These are phyloP conservation scores for Prunus mume DNA, from an alignment of 306 rosid genomes.

Conservation along the genomic window DNA sequence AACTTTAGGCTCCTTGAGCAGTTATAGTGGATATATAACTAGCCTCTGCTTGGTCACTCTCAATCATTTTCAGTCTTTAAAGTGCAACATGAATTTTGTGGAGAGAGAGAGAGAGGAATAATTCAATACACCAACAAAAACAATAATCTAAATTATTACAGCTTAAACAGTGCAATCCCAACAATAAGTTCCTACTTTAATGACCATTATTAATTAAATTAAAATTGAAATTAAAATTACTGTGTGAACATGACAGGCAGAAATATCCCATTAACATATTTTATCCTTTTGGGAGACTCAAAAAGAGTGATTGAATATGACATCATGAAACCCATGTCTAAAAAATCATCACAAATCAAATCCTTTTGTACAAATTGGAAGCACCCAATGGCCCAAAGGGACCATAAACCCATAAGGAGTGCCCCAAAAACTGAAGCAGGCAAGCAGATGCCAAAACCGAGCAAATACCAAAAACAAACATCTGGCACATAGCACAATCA, in stretches of 20 bases:
- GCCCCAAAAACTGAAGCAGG: neutral
- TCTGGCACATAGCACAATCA: slow-evolving; percentile 1
- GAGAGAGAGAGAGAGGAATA: neutral
- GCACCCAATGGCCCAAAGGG: neutral
- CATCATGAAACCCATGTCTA: neutral
- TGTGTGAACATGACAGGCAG: neutral
- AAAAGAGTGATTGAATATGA: neutral
- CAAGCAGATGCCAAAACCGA: slow-evolving; percentile 14
- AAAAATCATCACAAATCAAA: neutral
- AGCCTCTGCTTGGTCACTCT: neutral
- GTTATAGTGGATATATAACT: neutral
- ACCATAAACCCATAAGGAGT: neutral
- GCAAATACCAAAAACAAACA: neutral
- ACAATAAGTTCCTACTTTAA: neutral
- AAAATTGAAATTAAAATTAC: neutral
- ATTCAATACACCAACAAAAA: neutral
- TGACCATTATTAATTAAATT: neutral
- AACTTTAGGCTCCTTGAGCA: neutral
- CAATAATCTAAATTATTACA: neutral
- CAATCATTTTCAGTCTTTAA: neutral
- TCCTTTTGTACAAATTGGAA: neutral
- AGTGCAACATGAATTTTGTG: neutral
- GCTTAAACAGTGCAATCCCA: neutral
- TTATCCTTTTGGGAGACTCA: neutral
- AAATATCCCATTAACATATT: too few relatives aligned